A percentile compares a stretch with the other conserved stretches of the same genome.
These are phyloP conservation scores for Tripidium arundinaceum DNA, from an alignment of 202 grass and related monocot genomes.

Conservation along the genomic window DNA sequence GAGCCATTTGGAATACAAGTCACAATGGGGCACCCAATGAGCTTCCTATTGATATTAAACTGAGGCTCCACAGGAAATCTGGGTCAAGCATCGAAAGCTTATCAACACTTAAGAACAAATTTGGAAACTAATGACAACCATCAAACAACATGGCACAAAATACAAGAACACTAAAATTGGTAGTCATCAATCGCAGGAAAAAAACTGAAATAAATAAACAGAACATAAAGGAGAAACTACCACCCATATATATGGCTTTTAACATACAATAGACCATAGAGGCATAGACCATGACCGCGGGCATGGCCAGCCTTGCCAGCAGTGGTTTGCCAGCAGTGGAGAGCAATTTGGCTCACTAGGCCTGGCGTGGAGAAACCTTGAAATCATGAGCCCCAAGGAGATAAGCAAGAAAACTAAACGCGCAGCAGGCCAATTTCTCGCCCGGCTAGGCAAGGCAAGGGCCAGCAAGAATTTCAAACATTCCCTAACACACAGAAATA, in stretches of 20 bases:
- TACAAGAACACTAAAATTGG: conserved; percentile 1
- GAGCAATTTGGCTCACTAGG: not conserved
- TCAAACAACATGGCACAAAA: not conserved
- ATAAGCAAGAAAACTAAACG: not conserved
- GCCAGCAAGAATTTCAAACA: not conserved
- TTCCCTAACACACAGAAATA: not conserved
- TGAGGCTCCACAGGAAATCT: conserved; percentile 55
- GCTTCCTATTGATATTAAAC: conserved; percentile 55
- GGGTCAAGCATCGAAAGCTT: conserved; percentile 21
- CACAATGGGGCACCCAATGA: conserved; percentile 78
- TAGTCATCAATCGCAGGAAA: not conserved
- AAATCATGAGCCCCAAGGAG: not conserved
- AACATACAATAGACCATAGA: not conserved
- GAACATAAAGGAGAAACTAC: not conserved
- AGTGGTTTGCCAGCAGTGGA: not conserved
- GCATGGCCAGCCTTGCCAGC: not conserved
- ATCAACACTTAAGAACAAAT: conserved; percentile 15
- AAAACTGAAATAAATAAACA: not conserved
- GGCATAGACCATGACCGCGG: not conserved
- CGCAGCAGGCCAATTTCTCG: not conserved
- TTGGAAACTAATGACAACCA: too few relatives aligned
- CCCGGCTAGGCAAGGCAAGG: not conserved
- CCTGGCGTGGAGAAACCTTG: not conserved
- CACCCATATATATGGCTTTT: not conserved
- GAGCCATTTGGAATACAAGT: conserved; percentile 59